Evolutionary conservation across 1,139 yeast genomes (phyloP).

Genomic region (Pichia sp.): DNA sequence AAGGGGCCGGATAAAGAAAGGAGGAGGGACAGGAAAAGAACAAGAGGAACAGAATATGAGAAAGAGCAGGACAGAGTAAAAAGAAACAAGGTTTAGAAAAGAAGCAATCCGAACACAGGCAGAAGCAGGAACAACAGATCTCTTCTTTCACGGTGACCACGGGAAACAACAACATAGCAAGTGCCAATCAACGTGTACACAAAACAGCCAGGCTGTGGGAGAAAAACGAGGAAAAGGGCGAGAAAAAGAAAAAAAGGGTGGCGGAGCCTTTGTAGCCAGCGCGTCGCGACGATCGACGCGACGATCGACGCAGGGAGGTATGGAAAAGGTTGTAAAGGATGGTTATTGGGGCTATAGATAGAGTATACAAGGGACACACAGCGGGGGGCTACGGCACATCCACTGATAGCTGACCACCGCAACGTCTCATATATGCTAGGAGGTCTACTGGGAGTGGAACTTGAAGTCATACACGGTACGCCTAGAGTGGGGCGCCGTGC

Average conservation of each 20-base stretch:
- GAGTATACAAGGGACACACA: too few species aligned
- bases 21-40: neutral
- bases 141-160: neutral
- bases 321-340: too few species aligned
- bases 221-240: neutral
- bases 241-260: neutral
- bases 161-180: neutral
- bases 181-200: neutral
- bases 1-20: neutral
- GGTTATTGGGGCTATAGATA: neutral
- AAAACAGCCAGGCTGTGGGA: neutral
- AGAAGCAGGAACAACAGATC: neutral
- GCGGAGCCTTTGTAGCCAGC: neutral
- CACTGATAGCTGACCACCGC: slow-evolving; percentile 58
- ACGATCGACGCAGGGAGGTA: neutral
- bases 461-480: slow-evolving; percentile 48
- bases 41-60: neutral
- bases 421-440: slow-evolving; percentile 44
- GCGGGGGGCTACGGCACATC: too few species aligned
- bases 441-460: slow-evolving; percentile 16
- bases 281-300: slow-evolving; percentile 10
- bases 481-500: slow-evolving; percentile 45
- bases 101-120: neutral
- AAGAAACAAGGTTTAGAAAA: neutral
- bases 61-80: too few species aligned